phyloP scores from a whole-genome alignment of 331 rosid species.

The Malus hybrid region DNA sequence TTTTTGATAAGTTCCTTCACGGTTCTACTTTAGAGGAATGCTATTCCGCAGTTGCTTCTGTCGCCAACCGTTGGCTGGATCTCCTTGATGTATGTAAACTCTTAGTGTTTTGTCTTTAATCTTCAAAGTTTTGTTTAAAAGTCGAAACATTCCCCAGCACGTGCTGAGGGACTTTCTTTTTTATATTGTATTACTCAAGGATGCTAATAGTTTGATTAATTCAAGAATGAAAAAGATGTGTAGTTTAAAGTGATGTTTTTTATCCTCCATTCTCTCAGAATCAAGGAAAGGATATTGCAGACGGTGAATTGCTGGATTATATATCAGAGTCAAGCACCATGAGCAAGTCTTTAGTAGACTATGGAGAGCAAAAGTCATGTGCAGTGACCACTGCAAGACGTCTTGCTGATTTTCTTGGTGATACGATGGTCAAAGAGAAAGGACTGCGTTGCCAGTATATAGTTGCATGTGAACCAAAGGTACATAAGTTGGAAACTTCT shows the following conservation, averaged over 20 bases:
- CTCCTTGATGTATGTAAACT: slow-evolving; percentile 82
- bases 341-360: slow-evolving; percentile 98
- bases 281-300: slow-evolving; percentile 89
- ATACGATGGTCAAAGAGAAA: slow-evolving; percentile 93
- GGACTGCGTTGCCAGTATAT: slow-evolving; percentile 93
- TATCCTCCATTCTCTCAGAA: slow-evolving; percentile 39
- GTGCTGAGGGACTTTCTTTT: not conserved
- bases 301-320: slow-evolving; percentile 91
- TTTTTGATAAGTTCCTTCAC: slow-evolving; percentile 87
- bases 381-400: slow-evolving; percentile 97
- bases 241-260: not conserved
- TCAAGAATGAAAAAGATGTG: not conserved
- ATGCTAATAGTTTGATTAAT: not conserved
- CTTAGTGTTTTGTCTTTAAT: not conserved
- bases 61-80: slow-evolving; percentile 94
- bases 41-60: slow-evolving; percentile 83
- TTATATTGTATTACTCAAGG: not conserved
- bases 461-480: slow-evolving; percentile 98
- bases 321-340: slow-evolving; percentile 99
- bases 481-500: slow-evolving; percentile 9
- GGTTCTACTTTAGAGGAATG: slow-evolving; percentile 90
- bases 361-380: slow-evolving; percentile 88
- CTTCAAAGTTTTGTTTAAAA: not conserved
- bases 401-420: slow-evolving; percentile 95
- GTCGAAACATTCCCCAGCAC: not conserved